Conservation (phyloP, 306 rosid genomes). For the Trifolium repens region DNA sequence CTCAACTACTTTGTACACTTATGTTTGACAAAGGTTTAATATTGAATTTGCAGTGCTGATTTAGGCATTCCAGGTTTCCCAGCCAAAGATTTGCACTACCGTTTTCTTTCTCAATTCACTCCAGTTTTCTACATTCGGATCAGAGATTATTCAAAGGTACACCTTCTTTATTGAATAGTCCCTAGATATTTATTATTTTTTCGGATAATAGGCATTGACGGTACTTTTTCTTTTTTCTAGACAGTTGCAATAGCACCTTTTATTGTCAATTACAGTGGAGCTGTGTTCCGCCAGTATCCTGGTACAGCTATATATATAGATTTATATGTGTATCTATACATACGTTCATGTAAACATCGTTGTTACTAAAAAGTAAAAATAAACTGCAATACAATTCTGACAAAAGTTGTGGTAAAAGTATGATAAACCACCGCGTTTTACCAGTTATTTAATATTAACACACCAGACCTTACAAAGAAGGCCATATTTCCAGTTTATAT, state of each 20-base stretch:
- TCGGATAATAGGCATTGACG: constrained; percentile 37
- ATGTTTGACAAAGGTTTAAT: constrained; percentile 42
- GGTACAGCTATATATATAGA: constrained; percentile 62
- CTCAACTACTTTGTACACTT: constrained; percentile 31
- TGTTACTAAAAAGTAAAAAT: constrained; percentile 3
- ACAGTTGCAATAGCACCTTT: constrained; percentile 93
- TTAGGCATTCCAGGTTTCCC: constrained; percentile 95
- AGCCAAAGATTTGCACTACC: constrained; percentile 86
- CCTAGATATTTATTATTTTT: constrained; percentile 28
- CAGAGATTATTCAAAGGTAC: constrained; percentile 92
- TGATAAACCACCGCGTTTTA: constrained; percentile 14
- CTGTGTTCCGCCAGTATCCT: constrained; percentile 91
- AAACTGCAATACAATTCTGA: not conserved
- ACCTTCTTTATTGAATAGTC: constrained; percentile 8
- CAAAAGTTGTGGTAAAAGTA: constrained; percentile 12
- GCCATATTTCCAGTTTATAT: constrained; percentile 14
- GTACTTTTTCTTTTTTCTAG: constrained; percentile 50
- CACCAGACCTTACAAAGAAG: not conserved
- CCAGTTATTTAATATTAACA: constrained; percentile 27
- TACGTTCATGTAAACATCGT: not conserved
- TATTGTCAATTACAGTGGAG: constrained; percentile 90
- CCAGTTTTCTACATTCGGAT: constrained; percentile 90
- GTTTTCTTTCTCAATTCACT: constrained; percentile 93
- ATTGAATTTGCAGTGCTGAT: constrained; percentile 85
- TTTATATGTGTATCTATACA: not conserved